Evolutionary conservation across 1,284 basidiomycete species (phyloP).

Genomic region (Puccinia polysora): DNA sequence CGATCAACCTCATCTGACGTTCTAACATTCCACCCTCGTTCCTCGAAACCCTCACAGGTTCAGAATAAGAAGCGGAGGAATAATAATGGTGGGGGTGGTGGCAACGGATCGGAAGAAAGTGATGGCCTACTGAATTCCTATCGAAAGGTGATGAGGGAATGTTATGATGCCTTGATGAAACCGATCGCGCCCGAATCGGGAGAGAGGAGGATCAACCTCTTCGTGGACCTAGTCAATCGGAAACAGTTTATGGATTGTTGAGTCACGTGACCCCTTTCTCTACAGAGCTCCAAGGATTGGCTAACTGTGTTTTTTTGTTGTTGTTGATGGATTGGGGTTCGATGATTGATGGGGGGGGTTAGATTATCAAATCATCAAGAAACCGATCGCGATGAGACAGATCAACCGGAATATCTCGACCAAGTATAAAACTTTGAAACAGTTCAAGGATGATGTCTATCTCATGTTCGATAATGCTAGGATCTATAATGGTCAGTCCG

Average conservation of each 20-base stretch:
- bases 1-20: background rate
- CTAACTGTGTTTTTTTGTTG: background rate
- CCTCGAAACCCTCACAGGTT: background rate
- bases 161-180: constrained; percentile 43
- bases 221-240: constrained; percentile 41
- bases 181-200: constrained; percentile 42
- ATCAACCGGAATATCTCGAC: constrained; percentile 52
- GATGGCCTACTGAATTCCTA: constrained; percentile 9
- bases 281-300: background rate
- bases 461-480: constrained; percentile 53
- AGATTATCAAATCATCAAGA: constrained; percentile 50
- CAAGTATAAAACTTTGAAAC: constrained; percentile 50
- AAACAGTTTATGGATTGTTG: constrained; percentile 44
- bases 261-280: constrained; percentile 6
- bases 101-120: constrained; percentile 18
- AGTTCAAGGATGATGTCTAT: constrained; percentile 52
- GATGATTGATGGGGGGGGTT: background rate
- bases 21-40: background rate
- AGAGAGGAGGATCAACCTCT: constrained; percentile 40
- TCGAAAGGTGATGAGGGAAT: constrained; percentile 42
- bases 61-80: constrained; percentile 41
- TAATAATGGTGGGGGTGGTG: constrained; percentile 13
- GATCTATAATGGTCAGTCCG: constrained; percentile 50
- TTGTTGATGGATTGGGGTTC: background rate
- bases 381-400: constrained; percentile 52